A percentile compares a stretch with the other conserved stretches of the same genome.
Conservation (phyloP, 768 basidiomycete genomes). For the Lactarius trivialis region DNA sequence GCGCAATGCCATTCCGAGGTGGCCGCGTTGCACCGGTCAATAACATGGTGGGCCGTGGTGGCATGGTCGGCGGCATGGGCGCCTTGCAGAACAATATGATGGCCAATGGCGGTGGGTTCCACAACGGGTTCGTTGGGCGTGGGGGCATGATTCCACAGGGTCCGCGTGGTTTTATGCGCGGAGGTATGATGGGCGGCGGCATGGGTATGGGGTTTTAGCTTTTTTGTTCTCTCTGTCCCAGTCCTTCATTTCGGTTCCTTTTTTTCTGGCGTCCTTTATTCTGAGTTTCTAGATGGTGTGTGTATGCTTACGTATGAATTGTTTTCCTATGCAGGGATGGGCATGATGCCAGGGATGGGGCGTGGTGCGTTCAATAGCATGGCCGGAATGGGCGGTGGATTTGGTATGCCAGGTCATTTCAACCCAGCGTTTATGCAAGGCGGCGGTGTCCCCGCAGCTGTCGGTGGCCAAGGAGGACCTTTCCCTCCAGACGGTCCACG, state of each 20-base stretch:
- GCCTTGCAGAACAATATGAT: constrained; percentile 31
- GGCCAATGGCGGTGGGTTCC: constrained; percentile 30
- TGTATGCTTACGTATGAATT: constrained; percentile 39
- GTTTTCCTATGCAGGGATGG: constrained; percentile 40
- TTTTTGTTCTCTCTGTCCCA: constrained; percentile 9
- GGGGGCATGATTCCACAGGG: constrained; percentile 36
- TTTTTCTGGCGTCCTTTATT: constrained; percentile 13
- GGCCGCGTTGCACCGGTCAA: constrained; percentile 16
- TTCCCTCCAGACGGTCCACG: constrained; percentile 43
- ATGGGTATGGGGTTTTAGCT: constrained; percentile 52
- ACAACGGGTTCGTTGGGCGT: constrained; percentile 28
- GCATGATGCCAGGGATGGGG: constrained; percentile 37
- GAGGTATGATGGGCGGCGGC: constrained; percentile 29
- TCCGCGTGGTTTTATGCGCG: constrained; percentile 31
- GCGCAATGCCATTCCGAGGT: constrained; percentile 27
- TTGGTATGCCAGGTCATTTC: constrained; percentile 55
- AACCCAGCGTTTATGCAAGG: constrained; percentile 67
- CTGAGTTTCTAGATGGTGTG: constrained; percentile 23
- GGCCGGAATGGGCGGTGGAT: constrained; percentile 34
- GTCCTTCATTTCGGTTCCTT: neutral
- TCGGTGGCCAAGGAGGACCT: constrained; percentile 28
- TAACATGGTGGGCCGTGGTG: constrained; percentile 32
- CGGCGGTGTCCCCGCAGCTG: constrained; percentile 2
- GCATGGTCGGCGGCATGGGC: constrained; percentile 35
- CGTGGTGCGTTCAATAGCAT: constrained; percentile 20